Evolutionary conservation across 345 rosid species (phyloP).

Genomic region (Citrus reticulata): DNA sequence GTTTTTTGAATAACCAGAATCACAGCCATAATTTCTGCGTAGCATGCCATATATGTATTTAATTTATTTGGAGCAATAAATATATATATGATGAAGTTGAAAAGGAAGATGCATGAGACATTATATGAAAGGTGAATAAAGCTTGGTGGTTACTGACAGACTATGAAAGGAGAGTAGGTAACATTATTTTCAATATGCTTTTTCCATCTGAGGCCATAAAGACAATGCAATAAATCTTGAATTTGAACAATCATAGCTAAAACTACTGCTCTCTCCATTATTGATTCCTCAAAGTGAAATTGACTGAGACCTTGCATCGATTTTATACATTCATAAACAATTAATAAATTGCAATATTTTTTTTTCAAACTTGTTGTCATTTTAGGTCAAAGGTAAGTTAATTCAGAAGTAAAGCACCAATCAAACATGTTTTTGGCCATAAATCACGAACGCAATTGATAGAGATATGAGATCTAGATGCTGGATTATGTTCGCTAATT

Average conservation of each 20-base stretch:
- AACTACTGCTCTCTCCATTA: neutral
- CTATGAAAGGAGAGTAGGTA: constrained; percentile 5
- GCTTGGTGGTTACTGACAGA: constrained; percentile 6
- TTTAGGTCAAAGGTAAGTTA: constrained; percentile 3
- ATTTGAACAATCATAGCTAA: constrained; percentile 9
- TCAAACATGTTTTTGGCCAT: neutral
- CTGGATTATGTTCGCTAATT: neutral
- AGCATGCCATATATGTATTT: neutral
- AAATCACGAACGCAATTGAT: constrained; percentile 4
- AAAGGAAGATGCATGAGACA: neutral
- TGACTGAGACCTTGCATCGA: constrained; percentile 3
- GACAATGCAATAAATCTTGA: constrained; percentile 8
- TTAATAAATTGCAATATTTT: neutral
- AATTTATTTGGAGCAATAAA: neutral
- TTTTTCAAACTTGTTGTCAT: neutral
- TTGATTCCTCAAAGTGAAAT: neutral
- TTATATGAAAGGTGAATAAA: neutral
- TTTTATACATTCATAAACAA: neutral
- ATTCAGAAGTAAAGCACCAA: constrained; percentile 1
- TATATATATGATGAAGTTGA: neutral
- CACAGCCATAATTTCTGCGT: neutral
- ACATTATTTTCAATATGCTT: neutral
- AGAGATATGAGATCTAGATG: neutral
- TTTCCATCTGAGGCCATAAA: neutral
- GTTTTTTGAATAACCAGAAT: neutral